phyloP scores from a whole-genome alignment of 2,329 filamentous ascomycete species.

The Fusarium pseudoanthophilum region DNA sequence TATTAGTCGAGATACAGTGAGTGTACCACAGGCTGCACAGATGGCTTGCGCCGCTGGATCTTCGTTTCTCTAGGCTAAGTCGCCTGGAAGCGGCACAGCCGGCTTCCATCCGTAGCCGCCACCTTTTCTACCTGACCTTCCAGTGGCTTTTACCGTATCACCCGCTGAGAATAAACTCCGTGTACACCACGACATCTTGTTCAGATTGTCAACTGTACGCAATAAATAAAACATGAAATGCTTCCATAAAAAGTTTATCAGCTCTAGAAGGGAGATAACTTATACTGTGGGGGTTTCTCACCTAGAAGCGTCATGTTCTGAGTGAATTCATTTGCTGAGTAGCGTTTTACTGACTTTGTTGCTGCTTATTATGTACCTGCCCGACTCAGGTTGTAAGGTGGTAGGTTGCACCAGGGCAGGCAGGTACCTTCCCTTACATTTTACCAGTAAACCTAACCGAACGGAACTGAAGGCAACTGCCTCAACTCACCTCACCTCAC shows the following conservation, averaged over 20 bases:
- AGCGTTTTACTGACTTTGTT: neutral
- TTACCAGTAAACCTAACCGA: conserved; percentile 7
- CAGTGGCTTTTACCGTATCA: conserved; percentile 24
- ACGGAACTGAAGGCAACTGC: conserved; percentile 4
- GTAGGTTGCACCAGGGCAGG: neutral
- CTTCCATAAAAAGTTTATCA: neutral
- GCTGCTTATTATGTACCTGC: conserved; percentile 23
- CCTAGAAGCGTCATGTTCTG: neutral
- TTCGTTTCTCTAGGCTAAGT: conserved; percentile 1
- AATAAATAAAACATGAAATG: neutral
- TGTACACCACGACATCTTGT: neutral
- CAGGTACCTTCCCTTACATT: conserved; percentile 14
- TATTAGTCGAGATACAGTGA: conserved; percentile 17
- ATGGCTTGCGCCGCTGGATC: neutral
- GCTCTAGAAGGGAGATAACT: neutral
- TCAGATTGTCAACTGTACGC: neutral
- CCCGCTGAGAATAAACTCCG: neutral
- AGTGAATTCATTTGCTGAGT: neutral
- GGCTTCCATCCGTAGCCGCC: conserved; percentile 24
- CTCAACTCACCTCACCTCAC: neutral
- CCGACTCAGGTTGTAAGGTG: conserved; percentile 4
- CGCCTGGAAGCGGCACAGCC: conserved; percentile 27
- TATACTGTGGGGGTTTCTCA: neutral
- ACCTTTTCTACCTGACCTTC: conserved; percentile 1
- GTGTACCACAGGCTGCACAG: neutral